Evolutionary conservation across 2,329 filamentous ascomycete species (phyloP), one percentile per base, ranked within the genome.

Genomic region (Metarhizium sp.): DNA sequence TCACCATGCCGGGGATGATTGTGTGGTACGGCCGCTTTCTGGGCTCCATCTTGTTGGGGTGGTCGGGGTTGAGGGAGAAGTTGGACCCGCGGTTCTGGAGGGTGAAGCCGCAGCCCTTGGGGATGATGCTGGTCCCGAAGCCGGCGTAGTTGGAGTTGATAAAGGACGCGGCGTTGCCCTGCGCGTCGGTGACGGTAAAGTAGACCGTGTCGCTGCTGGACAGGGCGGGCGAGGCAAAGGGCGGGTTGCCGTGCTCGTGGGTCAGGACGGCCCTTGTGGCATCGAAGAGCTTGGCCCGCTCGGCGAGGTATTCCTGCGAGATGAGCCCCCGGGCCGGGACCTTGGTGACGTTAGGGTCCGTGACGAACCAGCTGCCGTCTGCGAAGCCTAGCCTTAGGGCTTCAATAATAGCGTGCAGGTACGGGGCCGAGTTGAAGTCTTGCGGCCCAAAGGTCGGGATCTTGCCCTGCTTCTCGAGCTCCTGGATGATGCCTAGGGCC

Each of bases 71-170:
- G 0, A 99, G 79, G 1, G 79, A 83, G 72, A 99, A 97, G 69
- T 92, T 94, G 43, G 87, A 85, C 7, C 89, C 94, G 2, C 94
- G 89, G 75, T 96, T 96, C 69, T 99, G 94, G 20, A 99, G 80
- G 1, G 90, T 92, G 74, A 97, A 97, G 7, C 92, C 92, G 68
- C 90, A 95, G 6, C 86, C 89, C 46, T 78, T 74, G 20, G 94
- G 92, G 52, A 99, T 84, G 66, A 97, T 95, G 61, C 76, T 79
- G 0, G 90, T 94, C 53, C 94, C 94, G 69, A 97, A 92, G 0
- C 90, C 90, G 55, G 80, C 85, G 72, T 92, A 97, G 76, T 92
- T 95, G 71, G 87, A 92, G 78, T 96, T 97, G 75, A 97, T 97
- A 74, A 97, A 96, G 25, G 88, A 94, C 53, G 94, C 92, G 38